These are phyloP conservation scores for Fonsecaea pugnacius DNA, from an alignment of 2,329 filamentous ascomycete genomes.

Conservation along the genomic window DNA sequence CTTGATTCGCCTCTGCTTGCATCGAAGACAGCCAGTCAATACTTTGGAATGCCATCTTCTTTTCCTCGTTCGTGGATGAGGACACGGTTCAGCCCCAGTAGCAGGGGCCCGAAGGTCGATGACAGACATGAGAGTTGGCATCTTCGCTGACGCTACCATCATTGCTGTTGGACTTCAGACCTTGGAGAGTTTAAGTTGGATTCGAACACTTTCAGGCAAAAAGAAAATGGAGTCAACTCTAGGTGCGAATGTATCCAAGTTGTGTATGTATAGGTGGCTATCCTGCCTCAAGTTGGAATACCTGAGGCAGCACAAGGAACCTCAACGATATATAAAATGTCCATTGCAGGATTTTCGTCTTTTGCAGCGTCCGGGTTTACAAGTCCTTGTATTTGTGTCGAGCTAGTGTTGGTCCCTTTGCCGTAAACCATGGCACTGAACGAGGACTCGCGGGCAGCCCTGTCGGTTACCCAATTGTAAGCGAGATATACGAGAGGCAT, in stretches of 20 bases:
- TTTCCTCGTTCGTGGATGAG: constrained; percentile 5
- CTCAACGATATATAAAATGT: neutral
- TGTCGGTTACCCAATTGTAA: neutral
- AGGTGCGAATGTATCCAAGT: neutral
- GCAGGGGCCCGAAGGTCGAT: constrained; percentile 1
- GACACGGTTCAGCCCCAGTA: neutral
- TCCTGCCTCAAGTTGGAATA: neutral
- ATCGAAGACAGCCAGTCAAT: constrained; percentile 26
- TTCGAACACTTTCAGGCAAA: neutral
- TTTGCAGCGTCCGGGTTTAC: neutral
- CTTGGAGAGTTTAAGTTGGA: neutral
- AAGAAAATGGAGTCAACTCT: neutral
- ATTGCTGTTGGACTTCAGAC: neutral
- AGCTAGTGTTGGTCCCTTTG: neutral
- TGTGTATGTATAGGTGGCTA: neutral
- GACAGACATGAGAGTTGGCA: constrained; percentile 1
- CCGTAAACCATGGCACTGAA: neutral
- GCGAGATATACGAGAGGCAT: neutral
- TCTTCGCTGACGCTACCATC: neutral
- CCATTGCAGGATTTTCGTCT: neutral
- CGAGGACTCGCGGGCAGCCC: neutral
- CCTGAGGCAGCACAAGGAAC: neutral
- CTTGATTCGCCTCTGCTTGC: constrained; percentile 33
- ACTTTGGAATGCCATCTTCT: constrained; percentile 27
- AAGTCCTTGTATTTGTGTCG: neutral